These are phyloP conservation scores for Neolentinus lepideus DNA, from an alignment of 1,284 basidiomycete genomes.

Conservation along the genomic window DNA sequence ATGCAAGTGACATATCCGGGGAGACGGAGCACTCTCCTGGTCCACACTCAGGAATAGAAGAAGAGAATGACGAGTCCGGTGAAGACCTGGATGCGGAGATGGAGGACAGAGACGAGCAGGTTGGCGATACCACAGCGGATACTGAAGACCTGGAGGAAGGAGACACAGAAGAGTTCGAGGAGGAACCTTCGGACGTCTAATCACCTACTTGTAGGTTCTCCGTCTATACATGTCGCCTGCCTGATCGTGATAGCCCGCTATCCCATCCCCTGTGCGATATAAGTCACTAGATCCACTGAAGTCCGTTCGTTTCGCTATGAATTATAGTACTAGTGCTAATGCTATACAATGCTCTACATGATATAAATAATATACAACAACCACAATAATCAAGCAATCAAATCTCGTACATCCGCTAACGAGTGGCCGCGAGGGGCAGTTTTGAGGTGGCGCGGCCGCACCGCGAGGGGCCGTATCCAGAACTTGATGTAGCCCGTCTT, in stretches of 20 bases:
- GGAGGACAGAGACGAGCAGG: conserved; percentile 65
- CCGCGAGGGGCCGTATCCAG: conserved; percentile 74
- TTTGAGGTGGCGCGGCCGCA: conserved; percentile 21
- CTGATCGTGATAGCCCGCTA: background rate
- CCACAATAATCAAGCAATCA: conserved; percentile 1
- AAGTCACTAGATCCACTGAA: background rate
- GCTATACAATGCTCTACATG: background rate
- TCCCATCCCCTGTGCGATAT: background rate
- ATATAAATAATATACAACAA: background rate
- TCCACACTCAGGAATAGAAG: conserved; percentile 16
- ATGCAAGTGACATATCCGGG: conserved; percentile 10
- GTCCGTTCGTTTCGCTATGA: background rate
- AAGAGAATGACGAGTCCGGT: conserved; percentile 24
- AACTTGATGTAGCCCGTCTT: conserved; percentile 71
- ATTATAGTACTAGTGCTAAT: background rate
- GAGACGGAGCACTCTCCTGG: background rate
- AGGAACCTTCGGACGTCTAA: background rate
- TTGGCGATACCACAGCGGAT: conserved; percentile 23
- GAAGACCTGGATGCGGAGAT: conserved; percentile 61
- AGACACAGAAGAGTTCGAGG: conserved; percentile 29
- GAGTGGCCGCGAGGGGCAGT: conserved; percentile 4
- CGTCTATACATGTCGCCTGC: too few relatives aligned
- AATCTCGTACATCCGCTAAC: background rate
- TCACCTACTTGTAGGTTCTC: background rate
- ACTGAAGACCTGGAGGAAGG: conserved; percentile 33